Evolutionary conservation across 345 rosid species (phyloP), one percentile per base, ranked within the genome.

Genomic region (Turnera subulata): DNA sequence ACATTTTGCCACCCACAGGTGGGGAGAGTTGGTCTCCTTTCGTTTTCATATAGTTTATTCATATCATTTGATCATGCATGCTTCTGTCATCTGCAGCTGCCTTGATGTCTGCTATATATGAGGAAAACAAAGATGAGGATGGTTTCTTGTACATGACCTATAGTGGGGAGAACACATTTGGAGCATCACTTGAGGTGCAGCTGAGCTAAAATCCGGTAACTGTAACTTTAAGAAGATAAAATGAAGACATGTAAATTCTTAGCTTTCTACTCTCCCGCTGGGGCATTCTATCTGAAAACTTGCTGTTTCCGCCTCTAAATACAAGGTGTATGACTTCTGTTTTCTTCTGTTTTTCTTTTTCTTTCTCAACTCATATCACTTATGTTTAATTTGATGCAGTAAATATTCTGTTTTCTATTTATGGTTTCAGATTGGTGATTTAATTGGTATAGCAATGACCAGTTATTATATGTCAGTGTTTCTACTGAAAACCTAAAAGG

Each of bases 141-240:
- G 96, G 98, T n/a, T 92, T 92, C 75, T 88, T 92, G 48, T 92
- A 92, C 79, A 92, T 89, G 98, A 89, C 88, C 35, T 92, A 89
- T 89, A 92, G 98, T 1, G 94, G 98, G 6, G 98, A 92, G 80
- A 92, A 84, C 81, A 92, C 98, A 40, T 92, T 93, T 50, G 99
- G 99, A 48, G 51, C 45, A 42, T 9, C 16, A 40, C n/a, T 40
- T 2, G 15, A 40, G 5, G 16, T 11, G n/a, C n/a, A 11, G n/a
- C 45, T 11, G n/a, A 42, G 45, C 45, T 42, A 42, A 15, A 0
- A 8, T 42, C n/a, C 1, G 15, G 5, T 11, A 42, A 42, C 45
- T 42, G 12, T 6, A 15, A 42, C 45, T 42, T 42, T 8, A 29
- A 29, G 35, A 16, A 11, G 45, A 9, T 1, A 15, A 42, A 13